Evolutionary conservation across 78 protist genomes (phyloP).

Genomic region (Pigoraptor vietnamica): DNA sequence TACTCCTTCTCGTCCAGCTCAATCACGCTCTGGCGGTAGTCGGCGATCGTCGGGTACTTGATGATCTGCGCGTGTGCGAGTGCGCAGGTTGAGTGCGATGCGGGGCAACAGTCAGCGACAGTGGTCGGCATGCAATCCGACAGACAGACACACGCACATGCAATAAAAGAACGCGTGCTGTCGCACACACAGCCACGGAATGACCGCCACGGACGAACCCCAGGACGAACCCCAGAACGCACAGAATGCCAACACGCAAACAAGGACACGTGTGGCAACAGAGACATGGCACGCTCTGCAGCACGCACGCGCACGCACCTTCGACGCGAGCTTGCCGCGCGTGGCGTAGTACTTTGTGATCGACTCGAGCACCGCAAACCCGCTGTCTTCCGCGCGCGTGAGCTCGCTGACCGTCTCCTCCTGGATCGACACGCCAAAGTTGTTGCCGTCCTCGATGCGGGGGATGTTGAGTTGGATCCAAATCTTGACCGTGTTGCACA

Average conservation of each 20-base stretch:
- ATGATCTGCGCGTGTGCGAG: too few relatives aligned
- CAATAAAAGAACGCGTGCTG: too few relatives aligned
- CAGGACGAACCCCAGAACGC: too few relatives aligned
- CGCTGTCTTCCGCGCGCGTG: constrained; percentile 49
- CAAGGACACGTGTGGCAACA: too few relatives aligned
- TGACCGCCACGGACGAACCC: too few relatives aligned
- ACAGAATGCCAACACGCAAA: too few relatives aligned
- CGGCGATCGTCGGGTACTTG: constrained; percentile 56
- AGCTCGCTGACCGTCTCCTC: constrained; percentile 52
- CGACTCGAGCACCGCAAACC: constrained; percentile 31
- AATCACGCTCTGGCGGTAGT: constrained; percentile 35
- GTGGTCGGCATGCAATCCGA: too few relatives aligned
- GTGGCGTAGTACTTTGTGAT: constrained; percentile 27
- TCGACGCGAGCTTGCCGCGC: constrained; percentile 48
- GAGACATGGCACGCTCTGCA: too few relatives aligned
- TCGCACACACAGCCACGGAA: neutral
- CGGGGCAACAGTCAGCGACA: too few relatives aligned
- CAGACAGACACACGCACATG: too few relatives aligned
- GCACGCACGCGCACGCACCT: too few relatives aligned
- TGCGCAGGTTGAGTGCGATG: too few relatives aligned
- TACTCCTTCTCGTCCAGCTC: constrained; percentile 61
- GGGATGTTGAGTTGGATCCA: constrained; percentile 64
- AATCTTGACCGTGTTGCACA: constrained; percentile 32
- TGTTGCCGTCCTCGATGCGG: constrained; percentile 62
- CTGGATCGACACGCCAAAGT: constrained; percentile 61